Evolutionary conservation across 306 rosid species (phyloP).

Genomic region (Lathyrus tuberosus): DNA sequence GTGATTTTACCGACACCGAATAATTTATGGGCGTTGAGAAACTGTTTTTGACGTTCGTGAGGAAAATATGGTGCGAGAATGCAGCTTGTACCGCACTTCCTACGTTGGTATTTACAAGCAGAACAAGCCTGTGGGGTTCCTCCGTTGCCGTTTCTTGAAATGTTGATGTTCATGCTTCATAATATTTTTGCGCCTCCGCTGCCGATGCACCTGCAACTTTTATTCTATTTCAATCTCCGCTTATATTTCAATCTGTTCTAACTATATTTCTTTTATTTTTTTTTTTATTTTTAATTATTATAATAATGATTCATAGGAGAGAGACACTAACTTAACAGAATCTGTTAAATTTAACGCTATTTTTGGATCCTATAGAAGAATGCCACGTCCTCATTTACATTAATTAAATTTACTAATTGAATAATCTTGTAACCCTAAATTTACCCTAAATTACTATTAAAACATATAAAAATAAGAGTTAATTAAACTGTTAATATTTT

Average conservation of each 20-base stretch:
- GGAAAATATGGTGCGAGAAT: slow-evolving; percentile 85
- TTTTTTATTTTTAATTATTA: not conserved
- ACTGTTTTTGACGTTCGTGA: slow-evolving; percentile 64
- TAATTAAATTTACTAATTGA: too few relatives aligned
- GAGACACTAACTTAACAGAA: not conserved
- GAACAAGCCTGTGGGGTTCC: slow-evolving; percentile 80
- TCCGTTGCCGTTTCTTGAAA: slow-evolving; percentile 30
- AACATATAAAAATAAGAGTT: too few relatives aligned
- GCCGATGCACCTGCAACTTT: slow-evolving; percentile 11
- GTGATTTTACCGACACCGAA: slow-evolving; percentile 81
- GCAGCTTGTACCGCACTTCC: slow-evolving; percentile 75
- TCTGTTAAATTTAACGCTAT: not conserved
- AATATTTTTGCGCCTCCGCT: not conserved
- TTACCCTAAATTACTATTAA: too few relatives aligned
- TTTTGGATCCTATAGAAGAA: not conserved
- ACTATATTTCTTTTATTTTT: too few relatives aligned
- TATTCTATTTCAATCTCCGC: not conserved
- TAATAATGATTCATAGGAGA: not conserved
- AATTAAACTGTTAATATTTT: too few relatives aligned
- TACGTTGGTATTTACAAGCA: slow-evolving; percentile 80
- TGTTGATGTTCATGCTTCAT: slow-evolving; percentile 21
- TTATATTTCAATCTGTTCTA: not conserved
- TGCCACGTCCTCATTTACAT: not conserved
- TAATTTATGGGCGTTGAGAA: slow-evolving; percentile 68
- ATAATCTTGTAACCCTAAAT: too few relatives aligned